Evolutionary conservation across 805 yeast species (phyloP).

Genomic region (Starmerella etchellsii): DNA sequence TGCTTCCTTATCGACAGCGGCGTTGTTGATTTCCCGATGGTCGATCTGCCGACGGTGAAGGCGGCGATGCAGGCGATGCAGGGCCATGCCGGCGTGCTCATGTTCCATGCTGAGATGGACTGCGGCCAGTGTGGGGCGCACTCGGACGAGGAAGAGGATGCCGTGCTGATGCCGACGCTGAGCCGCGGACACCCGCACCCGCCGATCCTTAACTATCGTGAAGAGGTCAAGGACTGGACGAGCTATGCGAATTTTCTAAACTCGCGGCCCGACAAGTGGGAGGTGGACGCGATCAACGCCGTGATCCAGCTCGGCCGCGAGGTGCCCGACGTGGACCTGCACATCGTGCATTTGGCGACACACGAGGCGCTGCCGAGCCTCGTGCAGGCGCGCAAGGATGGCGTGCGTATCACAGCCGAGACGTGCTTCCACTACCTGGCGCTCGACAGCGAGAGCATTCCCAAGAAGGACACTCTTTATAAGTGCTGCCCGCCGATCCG

Average conservation of each 20-base stretch:
- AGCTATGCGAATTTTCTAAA: conserved; percentile 61
- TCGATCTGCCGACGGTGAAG: conserved; percentile 47
- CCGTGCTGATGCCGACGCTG: neutral
- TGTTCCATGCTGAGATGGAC: conserved; percentile 93
- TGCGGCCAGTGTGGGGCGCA: conserved; percentile 6
- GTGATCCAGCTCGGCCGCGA: conserved; percentile 48
- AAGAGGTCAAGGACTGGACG: conserved; percentile 21
- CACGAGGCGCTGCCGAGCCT: conserved; percentile 67
- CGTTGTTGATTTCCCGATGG: conserved; percentile 86
- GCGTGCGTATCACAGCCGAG: conserved; percentile 53
- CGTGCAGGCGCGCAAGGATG: conserved; percentile 42
- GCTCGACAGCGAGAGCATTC: conserved; percentile 61
- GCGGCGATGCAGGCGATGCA: conserved; percentile 52
- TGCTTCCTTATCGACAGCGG: conserved; percentile 88
- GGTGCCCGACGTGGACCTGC: conserved; percentile 36
- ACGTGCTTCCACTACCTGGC: conserved; percentile 89
- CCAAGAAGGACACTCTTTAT: conserved; percentile 65
- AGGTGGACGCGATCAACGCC: conserved; percentile 66
- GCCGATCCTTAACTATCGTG: conserved; percentile 3
- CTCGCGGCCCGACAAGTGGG: conserved; percentile 85
- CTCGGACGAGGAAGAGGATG: neutral
- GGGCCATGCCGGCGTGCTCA: conserved; percentile 53
- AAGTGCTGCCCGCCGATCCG: conserved; percentile 96
- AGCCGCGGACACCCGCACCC: conserved; percentile 7
- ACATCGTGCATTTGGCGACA: conserved; percentile 82